Percentiles rank a stretch among this genome's conserved stretches.
phyloP scores from a whole-genome alignment of 164 flowering plant species.

The Piper betle region DNA sequence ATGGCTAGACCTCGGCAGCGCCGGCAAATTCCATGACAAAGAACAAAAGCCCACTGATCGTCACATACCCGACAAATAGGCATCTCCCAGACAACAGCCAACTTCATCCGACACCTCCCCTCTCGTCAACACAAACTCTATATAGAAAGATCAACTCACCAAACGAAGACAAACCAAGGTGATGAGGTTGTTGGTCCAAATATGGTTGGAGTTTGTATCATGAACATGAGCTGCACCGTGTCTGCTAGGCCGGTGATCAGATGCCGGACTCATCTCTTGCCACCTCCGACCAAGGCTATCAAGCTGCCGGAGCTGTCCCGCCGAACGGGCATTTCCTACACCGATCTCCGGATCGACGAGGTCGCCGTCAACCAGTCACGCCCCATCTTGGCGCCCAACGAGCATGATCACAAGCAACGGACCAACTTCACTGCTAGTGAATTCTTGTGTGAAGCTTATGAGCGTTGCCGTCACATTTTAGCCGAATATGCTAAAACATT shows the following conservation, averaged over 20 bases:
- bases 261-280: conserved; percentile 5
- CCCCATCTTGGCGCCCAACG: not conserved
- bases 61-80: conserved; percentile 10
- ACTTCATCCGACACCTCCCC: not conserved
- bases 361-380: conserved; percentile 39
- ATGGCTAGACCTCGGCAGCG: too few species aligned
- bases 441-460: conserved; percentile 53
- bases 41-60: too few species aligned
- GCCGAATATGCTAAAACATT: conserved; percentile 76
- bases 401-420: conserved; percentile 4
- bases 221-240: not conserved
- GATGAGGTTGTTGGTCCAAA: not conserved
- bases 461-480: conserved; percentile 43
- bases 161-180: not conserved
- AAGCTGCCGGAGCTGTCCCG: conserved; percentile 16
- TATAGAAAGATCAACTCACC: too few species aligned
- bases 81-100: conserved; percentile 5
- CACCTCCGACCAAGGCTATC: not conserved
- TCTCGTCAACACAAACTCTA: not conserved
- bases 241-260: not conserved
- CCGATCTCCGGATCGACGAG: conserved; percentile 28
- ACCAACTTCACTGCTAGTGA: conserved; percentile 19
- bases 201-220: not conserved
- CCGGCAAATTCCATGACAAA: too few species aligned
- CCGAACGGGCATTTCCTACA: conserved; percentile 20